A percentile compares a stretch with the other conserved stretches of the same genome.
Evolutionary conservation across 2,329 filamentous ascomycete genomes (phyloP).

Genomic region (Helminthosporium solani): DNA sequence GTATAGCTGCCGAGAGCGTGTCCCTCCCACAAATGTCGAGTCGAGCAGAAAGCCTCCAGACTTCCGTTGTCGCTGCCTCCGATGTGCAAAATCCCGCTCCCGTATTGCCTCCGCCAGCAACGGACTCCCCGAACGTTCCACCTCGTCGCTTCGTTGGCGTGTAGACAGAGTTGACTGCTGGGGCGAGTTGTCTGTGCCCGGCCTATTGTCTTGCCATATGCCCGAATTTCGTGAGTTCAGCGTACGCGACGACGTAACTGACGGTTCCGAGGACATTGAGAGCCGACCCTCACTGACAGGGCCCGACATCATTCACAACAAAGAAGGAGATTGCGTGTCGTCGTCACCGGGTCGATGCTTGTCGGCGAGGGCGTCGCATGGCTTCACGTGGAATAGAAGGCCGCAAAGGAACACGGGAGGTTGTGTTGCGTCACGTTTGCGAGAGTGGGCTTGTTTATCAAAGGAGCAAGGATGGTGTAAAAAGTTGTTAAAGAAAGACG

Average conservation of each 20-base stretch:
- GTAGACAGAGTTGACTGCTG: constrained; percentile 18
- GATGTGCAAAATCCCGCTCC: constrained; percentile 35
- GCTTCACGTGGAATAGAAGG: constrained; percentile 6
- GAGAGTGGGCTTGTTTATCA: too few relatives aligned
- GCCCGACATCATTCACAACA: constrained; percentile 35
- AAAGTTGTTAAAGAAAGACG: background rate
- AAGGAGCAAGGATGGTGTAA: background rate
- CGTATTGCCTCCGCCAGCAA: constrained; percentile 26
- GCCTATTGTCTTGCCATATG: constrained; percentile 27
- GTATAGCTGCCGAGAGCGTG: constrained; percentile 28
- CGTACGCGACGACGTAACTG: constrained; percentile 34
- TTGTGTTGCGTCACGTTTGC: too few relatives aligned
- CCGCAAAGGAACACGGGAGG: background rate
- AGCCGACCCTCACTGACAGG: constrained; percentile 37
- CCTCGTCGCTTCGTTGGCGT: constrained; percentile 15
- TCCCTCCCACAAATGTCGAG: constrained; percentile 34
- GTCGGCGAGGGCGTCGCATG: constrained; percentile 29
- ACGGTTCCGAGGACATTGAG: constrained; percentile 37
- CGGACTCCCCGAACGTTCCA: constrained; percentile 13
- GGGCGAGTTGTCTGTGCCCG: constrained; percentile 24
- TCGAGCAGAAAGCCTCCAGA: constrained; percentile 51
- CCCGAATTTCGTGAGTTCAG: constrained; percentile 30
- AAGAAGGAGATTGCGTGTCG: constrained; percentile 11
- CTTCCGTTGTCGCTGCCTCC: constrained; percentile 31
- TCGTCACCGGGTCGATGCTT: constrained; percentile 16